Conservation (phyloP, 2,329 filamentous ascomycete genomes). For the Botrytis pseudocinerea region DNA sequence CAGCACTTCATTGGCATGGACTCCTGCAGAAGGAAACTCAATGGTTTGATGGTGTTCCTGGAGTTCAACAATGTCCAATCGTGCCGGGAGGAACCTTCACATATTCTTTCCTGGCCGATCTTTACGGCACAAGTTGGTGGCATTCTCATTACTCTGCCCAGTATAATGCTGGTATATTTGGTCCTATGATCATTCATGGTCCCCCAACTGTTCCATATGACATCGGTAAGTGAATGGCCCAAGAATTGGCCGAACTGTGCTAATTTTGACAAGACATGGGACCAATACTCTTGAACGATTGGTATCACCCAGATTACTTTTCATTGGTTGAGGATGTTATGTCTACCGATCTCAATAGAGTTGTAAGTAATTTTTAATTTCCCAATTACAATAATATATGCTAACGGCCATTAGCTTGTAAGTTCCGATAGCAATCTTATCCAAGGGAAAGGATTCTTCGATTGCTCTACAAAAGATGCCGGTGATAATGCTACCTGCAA, state of each 20-base stretch:
- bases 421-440: constrained; percentile 39
- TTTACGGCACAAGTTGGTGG: constrained; percentile 49
- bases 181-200: constrained; percentile 61
- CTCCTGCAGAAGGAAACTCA: constrained; percentile 45
- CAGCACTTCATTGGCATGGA: constrained; percentile 50
- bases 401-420: constrained; percentile 18
- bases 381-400: not conserved
- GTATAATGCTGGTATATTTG: constrained; percentile 57
- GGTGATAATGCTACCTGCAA: constrained; percentile 25
- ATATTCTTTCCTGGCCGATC: constrained; percentile 33
- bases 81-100: constrained; percentile 45
- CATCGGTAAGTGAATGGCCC: constrained; percentile 42
- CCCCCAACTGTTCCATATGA: constrained; percentile 60
- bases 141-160: constrained; percentile 58
- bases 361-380: not conserved
- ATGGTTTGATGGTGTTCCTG: constrained; percentile 46
- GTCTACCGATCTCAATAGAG: constrained; percentile 4
- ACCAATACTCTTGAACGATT: constrained; percentile 45
- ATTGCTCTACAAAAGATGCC: constrained; percentile 27
- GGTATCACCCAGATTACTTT: constrained; percentile 48
- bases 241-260: not conserved
- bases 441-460: constrained; percentile 35
- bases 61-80: constrained; percentile 65
- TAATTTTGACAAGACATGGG: constrained; percentile 49
- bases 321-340: constrained; percentile 48